phyloP scores from a whole-genome alignment of 371 early-diverging fungal genomes.

The Amoeboaphelidium protococcarum region DNA sequence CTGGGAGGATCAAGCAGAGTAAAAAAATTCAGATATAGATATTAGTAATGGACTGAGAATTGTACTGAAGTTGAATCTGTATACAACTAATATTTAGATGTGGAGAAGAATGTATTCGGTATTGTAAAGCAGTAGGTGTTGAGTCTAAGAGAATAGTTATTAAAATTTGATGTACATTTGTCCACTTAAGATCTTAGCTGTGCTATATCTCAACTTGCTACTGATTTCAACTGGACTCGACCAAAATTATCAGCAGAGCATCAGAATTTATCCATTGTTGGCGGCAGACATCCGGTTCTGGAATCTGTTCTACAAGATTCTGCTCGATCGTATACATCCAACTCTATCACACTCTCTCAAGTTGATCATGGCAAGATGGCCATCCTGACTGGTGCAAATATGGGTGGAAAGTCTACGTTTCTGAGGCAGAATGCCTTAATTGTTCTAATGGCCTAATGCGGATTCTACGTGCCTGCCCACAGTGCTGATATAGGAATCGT shows the following conservation, averaged over 20 bases:
- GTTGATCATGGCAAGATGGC: neutral
- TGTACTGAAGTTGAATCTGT: neutral
- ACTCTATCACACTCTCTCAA: too few species aligned
- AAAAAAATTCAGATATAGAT: neutral
- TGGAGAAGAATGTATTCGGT: neutral
- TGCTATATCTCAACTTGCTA: neutral
- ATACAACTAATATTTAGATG: neutral
- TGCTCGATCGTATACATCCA: neutral
- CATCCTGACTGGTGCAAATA: neutral
- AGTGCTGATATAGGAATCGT: slow-evolving; percentile 54
- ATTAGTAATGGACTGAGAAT: neutral
- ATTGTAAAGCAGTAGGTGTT: neutral
- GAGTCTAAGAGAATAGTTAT: neutral
- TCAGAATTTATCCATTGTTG: neutral
- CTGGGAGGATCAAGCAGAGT: neutral
- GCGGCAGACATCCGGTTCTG: slow-evolving; percentile 2
- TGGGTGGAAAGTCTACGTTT: slow-evolving; percentile 5
- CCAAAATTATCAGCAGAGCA: neutral
- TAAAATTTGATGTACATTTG: neutral
- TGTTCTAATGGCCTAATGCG: slow-evolving; percentile 73
- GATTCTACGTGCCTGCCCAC: slow-evolving; percentile 73
- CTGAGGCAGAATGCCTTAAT: slow-evolving; percentile 32
- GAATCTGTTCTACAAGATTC: neutral
- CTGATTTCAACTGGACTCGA: neutral
- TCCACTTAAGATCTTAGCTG: neutral